phyloP scores from a whole-genome alignment of 768 basidiomycete species.

The Lepiota venenata region DNA sequence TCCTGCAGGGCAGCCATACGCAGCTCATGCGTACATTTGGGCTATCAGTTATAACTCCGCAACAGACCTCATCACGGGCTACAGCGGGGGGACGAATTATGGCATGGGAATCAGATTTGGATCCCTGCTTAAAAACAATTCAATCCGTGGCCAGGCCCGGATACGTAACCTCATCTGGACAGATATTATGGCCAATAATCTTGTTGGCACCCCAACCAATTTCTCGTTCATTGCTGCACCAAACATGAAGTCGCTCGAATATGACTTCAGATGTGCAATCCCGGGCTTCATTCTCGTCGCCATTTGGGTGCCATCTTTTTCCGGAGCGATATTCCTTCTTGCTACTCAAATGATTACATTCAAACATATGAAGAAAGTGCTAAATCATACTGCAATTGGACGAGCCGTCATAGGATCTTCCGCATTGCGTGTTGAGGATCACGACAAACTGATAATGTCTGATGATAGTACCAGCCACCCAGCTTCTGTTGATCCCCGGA shows the following conservation, averaged over 20 bases:
- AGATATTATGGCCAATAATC: conserved; percentile 8
- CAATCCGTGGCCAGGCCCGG: background rate
- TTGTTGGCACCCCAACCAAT: background rate
- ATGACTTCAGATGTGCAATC: conserved; percentile 6
- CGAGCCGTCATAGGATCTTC: conserved; percentile 5
- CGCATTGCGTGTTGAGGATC: background rate
- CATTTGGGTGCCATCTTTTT: conserved; percentile 7
- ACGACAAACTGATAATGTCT: background rate
- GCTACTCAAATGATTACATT: conserved; percentile 4
- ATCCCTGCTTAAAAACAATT: background rate
- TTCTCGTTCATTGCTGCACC: background rate
- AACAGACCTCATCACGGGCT: background rate
- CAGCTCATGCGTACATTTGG: conserved; percentile 1
- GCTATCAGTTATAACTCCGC: too few species aligned
- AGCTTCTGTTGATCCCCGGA: background rate
- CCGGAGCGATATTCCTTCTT: background rate
- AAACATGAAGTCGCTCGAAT: background rate
- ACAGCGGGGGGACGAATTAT: background rate
- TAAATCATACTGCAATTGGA: conserved; percentile 4
- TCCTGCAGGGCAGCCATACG: background rate
- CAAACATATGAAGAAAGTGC: background rate
- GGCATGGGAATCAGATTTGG: background rate
- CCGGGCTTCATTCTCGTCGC: conserved; percentile 3
- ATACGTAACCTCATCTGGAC: conserved; percentile 9
- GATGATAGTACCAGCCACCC: background rate